These are phyloP conservation scores for Fusarium secorum DNA, from an alignment of 2,329 filamentous ascomycete genomes.

Conservation along the genomic window DNA sequence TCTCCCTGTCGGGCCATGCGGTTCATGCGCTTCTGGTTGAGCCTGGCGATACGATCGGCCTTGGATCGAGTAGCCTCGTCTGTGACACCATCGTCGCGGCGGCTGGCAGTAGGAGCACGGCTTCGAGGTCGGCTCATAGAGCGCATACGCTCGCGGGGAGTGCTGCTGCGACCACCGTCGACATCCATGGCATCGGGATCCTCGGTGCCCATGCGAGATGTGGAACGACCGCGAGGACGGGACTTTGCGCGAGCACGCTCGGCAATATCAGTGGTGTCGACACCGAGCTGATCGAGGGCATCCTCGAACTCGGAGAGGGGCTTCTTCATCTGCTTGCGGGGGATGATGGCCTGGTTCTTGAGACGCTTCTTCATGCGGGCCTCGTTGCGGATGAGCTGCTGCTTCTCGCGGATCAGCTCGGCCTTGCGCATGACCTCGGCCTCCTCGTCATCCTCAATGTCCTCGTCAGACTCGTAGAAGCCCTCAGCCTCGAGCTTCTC, in stretches of 20 bases:
- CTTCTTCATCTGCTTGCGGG: constrained; percentile 81
- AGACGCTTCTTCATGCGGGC: constrained; percentile 94
- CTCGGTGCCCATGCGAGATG: constrained; percentile 67
- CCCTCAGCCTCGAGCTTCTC: constrained; percentile 90
- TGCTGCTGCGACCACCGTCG: constrained; percentile 52
- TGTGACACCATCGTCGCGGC: constrained; percentile 79
- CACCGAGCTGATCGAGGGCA: constrained; percentile 83
- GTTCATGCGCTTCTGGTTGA: constrained; percentile 98
- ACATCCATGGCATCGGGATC: constrained; percentile 81
- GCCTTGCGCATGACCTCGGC: constrained; percentile 91
- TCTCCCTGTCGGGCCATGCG: constrained; percentile 96
- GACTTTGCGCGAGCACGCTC: constrained; percentile 73
- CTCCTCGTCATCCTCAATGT: constrained; percentile 87
- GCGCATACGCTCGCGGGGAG: constrained; percentile 66
- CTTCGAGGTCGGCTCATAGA: constrained; percentile 79
- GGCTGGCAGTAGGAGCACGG: constrained; percentile 67
- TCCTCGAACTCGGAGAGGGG: constrained; percentile 87
- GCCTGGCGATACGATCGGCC: constrained; percentile 85
- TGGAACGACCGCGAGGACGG: constrained; percentile 74
- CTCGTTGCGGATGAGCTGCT: constrained; percentile 89
- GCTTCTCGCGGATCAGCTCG: constrained; percentile 94
- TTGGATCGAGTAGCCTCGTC: constrained; percentile 73
- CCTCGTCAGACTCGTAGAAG: constrained; percentile 86
- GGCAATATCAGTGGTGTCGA: constrained; percentile 79
- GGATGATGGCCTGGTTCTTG: constrained; percentile 96